Evolutionary conservation across 495 filamentous ascomycete species (phyloP).

Genomic region (Neurospora tetrasperma): DNA sequence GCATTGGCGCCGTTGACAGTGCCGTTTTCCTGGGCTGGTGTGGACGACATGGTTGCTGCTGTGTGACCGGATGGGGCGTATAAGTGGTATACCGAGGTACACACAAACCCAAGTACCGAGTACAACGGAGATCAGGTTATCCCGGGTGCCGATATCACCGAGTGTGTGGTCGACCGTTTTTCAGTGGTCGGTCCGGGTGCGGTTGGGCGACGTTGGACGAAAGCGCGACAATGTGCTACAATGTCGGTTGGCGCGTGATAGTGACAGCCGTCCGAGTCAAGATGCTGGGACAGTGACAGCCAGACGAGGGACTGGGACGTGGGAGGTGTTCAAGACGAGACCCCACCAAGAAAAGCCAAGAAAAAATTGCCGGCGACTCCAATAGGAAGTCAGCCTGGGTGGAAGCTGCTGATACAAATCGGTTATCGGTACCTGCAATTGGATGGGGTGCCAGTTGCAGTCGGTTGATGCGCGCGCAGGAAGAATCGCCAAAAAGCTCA

Average conservation of each 20-base stretch:
- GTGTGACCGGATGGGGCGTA: neutral
- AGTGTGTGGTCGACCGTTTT: neutral
- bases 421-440: neutral
- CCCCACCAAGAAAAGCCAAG: constrained; percentile 1
- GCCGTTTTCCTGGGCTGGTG: constrained; percentile 5
- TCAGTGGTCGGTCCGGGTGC: neutral
- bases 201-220: neutral
- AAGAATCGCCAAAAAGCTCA: neutral
- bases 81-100: neutral
- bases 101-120: neutral
- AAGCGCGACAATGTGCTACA: neutral
- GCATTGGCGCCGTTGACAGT: constrained; percentile 3
- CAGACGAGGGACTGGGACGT: neutral
- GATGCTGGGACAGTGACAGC: neutral
- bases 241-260: neutral
- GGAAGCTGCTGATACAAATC: neutral
- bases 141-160: neutral
- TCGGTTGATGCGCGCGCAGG: neutral
- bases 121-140: neutral
- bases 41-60: constrained; percentile 10
- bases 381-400: neutral
- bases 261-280: neutral
- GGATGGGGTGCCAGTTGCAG: neutral
- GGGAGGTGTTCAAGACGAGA: neutral
- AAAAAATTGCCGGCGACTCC: neutral